Evolutionary conservation across 805 yeast genomes (phyloP).

Genomic region (Pichia kluyveri): DNA sequence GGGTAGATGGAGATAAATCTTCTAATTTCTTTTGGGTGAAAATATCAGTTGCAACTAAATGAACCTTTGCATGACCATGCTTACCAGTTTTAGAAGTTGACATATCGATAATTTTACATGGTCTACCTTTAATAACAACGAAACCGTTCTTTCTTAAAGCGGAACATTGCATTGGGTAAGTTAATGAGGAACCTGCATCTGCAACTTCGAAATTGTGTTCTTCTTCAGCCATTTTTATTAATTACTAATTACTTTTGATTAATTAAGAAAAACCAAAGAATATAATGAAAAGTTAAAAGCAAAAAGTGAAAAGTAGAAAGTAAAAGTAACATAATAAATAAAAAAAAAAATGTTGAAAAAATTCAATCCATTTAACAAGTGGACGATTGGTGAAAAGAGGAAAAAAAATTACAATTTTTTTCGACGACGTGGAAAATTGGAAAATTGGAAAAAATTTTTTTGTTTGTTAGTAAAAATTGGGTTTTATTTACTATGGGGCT

Average conservation of each 20-base stretch:
- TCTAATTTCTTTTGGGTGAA: slow-evolving; percentile 99
- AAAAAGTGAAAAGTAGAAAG: neutral
- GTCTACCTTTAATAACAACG: slow-evolving; percentile 98
- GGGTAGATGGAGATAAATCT: slow-evolving; percentile 99
- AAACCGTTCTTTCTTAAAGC: slow-evolving; percentile 99
- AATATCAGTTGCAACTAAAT: slow-evolving; percentile 96
- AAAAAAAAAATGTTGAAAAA: too few relatives aligned
- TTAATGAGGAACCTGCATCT: slow-evolving; percentile 97
- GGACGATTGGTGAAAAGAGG: too few relatives aligned
- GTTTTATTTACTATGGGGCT: too few relatives aligned
- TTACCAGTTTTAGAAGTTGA: slow-evolving; percentile 99
- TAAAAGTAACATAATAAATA: too few relatives aligned
- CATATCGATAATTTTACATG: slow-evolving; percentile 99
- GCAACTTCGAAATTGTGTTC: slow-evolving; percentile 91
- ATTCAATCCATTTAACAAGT: too few relatives aligned
- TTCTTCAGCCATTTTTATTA: slow-evolving; percentile 26
- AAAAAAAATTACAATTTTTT: too few relatives aligned
- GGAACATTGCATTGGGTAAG: slow-evolving; percentile 99
- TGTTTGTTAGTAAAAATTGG: too few relatives aligned
- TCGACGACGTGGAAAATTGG: too few relatives aligned
- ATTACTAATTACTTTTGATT: neutral
- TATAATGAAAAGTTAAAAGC: neutral
- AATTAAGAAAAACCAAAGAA: neutral
- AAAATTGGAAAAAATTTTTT: too few relatives aligned
- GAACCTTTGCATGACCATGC: slow-evolving; percentile 99